Conservation (phyloP, 352 stramenopile genomes). For the Thraustochytrium sp. region DNA sequence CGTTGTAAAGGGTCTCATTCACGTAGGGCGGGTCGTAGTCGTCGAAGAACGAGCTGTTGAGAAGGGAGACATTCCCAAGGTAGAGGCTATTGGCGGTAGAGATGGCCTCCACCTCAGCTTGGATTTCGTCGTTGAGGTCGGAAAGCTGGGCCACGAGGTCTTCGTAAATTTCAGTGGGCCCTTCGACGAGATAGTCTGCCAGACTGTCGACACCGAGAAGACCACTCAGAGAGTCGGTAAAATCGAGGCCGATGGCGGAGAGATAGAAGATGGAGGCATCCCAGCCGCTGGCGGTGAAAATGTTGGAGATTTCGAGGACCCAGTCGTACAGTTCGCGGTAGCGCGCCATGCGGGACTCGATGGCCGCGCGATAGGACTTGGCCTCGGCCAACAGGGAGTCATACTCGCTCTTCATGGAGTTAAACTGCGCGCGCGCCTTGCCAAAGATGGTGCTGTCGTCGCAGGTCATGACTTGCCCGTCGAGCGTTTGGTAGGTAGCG, state of each 20-base stretch:
- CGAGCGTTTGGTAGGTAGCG: not conserved
- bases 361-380: not conserved
- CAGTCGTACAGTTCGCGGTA: not conserved
- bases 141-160: not conserved
- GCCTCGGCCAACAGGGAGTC: not conserved
- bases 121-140: not conserved
- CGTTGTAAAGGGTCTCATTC: not conserved
- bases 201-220: not conserved
- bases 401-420: not conserved
- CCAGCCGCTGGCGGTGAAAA: not conserved
- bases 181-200: not conserved
- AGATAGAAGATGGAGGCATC: not conserved
- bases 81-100: not conserved
- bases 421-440: not conserved
- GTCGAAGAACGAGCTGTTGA: not conserved
- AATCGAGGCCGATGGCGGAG: not conserved
- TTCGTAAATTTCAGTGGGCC: not conserved
- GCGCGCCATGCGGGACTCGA: not conserved
- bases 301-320: not conserved
- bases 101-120: not conserved
- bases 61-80: not conserved
- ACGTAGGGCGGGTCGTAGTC: conserved; percentile 32
- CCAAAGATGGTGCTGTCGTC: not conserved
- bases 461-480: not conserved
- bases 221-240: not conserved